Evolutionary conservation across 2,329 filamentous ascomycete species (phyloP).

Genomic region (Ophidiomyces ophidiicola): DNA sequence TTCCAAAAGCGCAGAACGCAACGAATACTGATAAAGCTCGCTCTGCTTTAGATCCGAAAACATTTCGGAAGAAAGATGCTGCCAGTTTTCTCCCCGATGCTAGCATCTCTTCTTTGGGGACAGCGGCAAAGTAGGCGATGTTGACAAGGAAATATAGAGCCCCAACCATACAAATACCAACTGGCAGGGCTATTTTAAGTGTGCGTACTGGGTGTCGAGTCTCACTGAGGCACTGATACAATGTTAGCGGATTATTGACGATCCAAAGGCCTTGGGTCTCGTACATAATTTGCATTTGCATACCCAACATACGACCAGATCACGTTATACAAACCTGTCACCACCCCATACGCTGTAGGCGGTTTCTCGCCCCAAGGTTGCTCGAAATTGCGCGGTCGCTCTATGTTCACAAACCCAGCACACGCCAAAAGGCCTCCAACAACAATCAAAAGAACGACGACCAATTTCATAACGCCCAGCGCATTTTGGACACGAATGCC

Average conservation of each 20-base stretch:
- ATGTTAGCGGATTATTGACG: constrained; percentile 13
- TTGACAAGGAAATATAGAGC: constrained; percentile 47
- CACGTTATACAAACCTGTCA: constrained; percentile 49
- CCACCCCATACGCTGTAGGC: constrained; percentile 36
- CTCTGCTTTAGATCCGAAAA: constrained; percentile 45
- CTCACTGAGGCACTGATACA: constrained; percentile 37
- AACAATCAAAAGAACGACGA: constrained; percentile 39
- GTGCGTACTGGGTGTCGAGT: constrained; percentile 47
- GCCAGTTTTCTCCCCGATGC: constrained; percentile 44
- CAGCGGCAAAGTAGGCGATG: constrained; percentile 48
- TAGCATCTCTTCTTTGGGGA: constrained; percentile 45
- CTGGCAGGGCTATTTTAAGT: constrained; percentile 44
- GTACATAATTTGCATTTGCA: constrained; percentile 50
- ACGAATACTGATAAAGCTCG: constrained; percentile 50
- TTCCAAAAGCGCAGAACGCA: constrained; percentile 49
- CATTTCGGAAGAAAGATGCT: constrained; percentile 47
- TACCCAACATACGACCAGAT: constrained; percentile 51
- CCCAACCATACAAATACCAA: constrained; percentile 44
- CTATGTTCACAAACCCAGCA: constrained; percentile 28
- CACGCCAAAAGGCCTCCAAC: constrained; percentile 33
- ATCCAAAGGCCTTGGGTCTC: constrained; percentile 15
- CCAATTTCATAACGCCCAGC: constrained; percentile 39
- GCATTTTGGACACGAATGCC: constrained; percentile 40
- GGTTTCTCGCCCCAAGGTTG: constrained; percentile 30
- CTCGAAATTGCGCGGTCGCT: constrained; percentile 26